These are phyloP conservation scores for Craspedostauros australis DNA, from an alignment of 108 stramenopile genomes.

Conservation along the genomic window DNA sequence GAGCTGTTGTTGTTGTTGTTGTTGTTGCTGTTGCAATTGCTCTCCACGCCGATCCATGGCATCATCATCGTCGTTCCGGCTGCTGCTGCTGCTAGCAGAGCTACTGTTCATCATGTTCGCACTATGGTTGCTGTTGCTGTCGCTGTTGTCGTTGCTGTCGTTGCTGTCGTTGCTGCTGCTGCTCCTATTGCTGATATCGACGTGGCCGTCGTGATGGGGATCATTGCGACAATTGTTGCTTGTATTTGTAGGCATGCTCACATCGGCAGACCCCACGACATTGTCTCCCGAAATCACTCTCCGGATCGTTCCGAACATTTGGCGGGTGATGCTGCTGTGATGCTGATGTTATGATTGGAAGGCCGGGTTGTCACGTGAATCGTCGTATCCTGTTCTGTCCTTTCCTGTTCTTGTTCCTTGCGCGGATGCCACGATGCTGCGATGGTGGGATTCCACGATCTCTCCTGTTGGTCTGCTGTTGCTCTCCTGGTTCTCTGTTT, in stretches of 20 bases:
- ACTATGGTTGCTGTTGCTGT: background rate
- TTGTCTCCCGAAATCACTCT: background rate
- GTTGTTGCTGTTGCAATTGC: slow-evolving; percentile 1
- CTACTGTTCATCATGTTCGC: background rate
- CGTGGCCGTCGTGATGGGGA: background rate
- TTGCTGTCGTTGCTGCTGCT: background rate
- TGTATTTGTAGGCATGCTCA: background rate
- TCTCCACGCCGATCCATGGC: slow-evolving; percentile 1
- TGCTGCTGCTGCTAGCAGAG: background rate
- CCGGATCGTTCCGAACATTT: background rate
- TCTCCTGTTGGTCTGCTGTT: no score
- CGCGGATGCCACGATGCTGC: no score
- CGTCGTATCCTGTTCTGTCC: no score
- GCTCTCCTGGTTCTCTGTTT: no score
- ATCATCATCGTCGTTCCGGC: background rate
- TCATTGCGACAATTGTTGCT: no score
- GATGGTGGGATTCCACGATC: no score
- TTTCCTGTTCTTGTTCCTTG: no score
- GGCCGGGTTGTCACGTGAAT: background rate
- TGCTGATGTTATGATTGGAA: background rate
- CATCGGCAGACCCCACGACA: background rate
- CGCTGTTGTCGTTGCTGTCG: background rate
- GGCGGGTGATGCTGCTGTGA: background rate
- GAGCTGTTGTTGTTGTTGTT: background rate
- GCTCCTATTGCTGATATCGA: background rate